These are phyloP conservation scores for Eucalyptus cladocalyx DNA, from an alignment of 345 rosid species.

Conservation along the genomic window DNA sequence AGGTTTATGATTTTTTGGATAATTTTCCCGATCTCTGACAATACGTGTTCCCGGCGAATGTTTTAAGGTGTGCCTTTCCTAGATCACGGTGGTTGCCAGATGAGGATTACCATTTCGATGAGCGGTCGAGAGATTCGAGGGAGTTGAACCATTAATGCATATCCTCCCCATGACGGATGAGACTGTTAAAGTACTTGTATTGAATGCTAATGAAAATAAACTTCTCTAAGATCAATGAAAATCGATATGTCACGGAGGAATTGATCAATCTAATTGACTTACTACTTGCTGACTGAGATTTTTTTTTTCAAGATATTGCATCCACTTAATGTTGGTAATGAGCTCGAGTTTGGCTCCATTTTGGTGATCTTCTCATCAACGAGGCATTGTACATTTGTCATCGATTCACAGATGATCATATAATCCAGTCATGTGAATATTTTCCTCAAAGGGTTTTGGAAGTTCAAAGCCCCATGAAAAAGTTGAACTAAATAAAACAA, in stretches of 20 bases:
- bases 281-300: background rate
- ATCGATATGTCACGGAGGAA: background rate
- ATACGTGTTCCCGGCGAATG: background rate
- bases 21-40: background rate
- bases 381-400: background rate
- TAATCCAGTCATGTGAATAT: background rate
- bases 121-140: background rate
- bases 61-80: background rate
- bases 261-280: background rate
- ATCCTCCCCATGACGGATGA: background rate
- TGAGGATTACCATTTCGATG: background rate
- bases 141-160: background rate
- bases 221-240: background rate
- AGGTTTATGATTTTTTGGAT: too few relatives aligned
- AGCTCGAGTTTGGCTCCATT: background rate
- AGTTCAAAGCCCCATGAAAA: background rate
- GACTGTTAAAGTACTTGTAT: background rate
- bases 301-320: background rate
- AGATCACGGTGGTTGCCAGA: background rate
- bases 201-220: background rate
- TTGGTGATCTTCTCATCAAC: background rate
- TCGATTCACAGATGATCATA: background rate
- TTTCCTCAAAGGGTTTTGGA: background rate
- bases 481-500: background rate
- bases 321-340: background rate